Percentiles rank a stretch among this genome's conserved stretches.
Conservation (phyloP, 2,329 filamentous ascomycete species). For the Cryphonectria nitschkei region DNA sequence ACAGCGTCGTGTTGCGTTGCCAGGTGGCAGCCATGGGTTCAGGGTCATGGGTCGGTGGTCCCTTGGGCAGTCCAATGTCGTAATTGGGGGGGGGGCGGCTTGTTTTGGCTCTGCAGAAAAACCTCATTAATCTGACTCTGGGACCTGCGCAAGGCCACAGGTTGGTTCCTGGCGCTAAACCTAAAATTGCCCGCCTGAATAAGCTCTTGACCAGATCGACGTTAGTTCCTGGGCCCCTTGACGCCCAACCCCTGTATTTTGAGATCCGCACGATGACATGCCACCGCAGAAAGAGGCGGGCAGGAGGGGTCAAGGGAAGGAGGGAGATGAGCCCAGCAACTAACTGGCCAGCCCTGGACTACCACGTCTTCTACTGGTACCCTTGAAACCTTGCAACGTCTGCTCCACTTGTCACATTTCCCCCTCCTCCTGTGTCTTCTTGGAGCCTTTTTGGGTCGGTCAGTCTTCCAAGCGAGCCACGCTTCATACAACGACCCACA, state of each 20-base stretch:
- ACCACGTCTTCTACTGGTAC: background rate
- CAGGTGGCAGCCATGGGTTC: background rate
- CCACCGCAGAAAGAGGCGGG: background rate
- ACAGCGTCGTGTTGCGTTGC: background rate
- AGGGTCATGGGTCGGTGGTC: background rate
- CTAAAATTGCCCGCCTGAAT: background rate
- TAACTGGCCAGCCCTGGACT: background rate
- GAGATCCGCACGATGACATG: background rate
- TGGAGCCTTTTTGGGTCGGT: background rate
- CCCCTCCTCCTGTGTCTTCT: background rate
- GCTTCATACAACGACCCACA: background rate
- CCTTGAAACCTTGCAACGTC: background rate
- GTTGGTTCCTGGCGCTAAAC: slow-evolving; percentile 12
- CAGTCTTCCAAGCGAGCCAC: background rate
- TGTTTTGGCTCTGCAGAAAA: background rate
- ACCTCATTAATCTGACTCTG: background rate
- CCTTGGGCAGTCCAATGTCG: background rate
- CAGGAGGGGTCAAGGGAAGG: background rate
- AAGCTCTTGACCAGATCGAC: slow-evolving; percentile 6
- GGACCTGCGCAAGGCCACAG: slow-evolving; percentile 6
- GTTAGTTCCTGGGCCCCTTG: background rate
- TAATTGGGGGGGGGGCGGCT: background rate
- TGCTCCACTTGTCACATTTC: slow-evolving; percentile 6
- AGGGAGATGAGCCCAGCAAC: background rate
- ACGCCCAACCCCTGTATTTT: background rate